Conservation (phyloP, 768 basidiomycete genomes). For the Mycena latifolia region DNA sequence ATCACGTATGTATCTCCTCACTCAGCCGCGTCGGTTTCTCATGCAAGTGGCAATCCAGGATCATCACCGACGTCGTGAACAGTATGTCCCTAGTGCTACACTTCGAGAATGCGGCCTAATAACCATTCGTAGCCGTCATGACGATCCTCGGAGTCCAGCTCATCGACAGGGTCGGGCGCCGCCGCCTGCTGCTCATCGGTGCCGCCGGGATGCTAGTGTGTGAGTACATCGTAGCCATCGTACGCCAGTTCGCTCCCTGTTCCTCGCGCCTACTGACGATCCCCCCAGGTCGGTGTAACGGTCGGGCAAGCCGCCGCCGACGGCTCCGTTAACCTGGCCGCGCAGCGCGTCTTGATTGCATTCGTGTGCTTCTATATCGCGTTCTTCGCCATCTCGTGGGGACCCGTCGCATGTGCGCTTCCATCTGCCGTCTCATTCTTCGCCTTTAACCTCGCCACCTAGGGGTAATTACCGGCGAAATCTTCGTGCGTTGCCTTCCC, state of each 20-base stretch:
- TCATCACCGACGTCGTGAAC: conserved; percentile 33
- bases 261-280: background rate
- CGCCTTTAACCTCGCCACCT: background rate
- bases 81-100: conserved; percentile 3
- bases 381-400: conserved; percentile 74
- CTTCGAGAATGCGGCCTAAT: conserved; percentile 42
- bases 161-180: conserved; percentile 75
- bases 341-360: conserved; percentile 51
- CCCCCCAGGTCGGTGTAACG: conserved; percentile 46
- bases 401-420: conserved; percentile 58
- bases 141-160: conserved; percentile 67
- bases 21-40: conserved; percentile 33
- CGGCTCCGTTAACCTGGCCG: conserved; percentile 38
- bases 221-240: conserved; percentile 76
- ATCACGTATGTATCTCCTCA: conserved; percentile 60
- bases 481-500: background rate
- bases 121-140: conserved; percentile 53
- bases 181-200: conserved; percentile 65
- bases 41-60: background rate
- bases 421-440: background rate
- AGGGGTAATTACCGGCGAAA: conserved; percentile 6
- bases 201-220: conserved; percentile 65
- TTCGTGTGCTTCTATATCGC: conserved; percentile 67
- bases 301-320: conserved; percentile 39
- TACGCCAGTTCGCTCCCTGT: conserved; percentile 34